phyloP scores from a whole-genome alignment of 306 rosid species.

The Sicyos baderoa region DNA sequence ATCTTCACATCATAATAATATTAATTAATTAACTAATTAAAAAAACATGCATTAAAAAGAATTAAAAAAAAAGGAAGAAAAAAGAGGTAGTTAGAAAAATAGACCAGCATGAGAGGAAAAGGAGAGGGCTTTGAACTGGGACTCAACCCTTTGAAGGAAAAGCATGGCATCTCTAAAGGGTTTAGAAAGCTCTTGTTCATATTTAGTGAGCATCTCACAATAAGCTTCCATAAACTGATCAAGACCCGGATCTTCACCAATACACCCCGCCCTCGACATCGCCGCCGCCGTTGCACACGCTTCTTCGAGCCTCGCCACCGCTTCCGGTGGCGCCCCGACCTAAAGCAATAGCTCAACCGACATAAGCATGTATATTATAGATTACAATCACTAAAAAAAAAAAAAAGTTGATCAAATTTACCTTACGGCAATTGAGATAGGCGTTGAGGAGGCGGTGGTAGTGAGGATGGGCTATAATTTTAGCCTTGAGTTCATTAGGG shows the following conservation, averaged over 20 bases:
- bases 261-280: constrained; percentile 24
- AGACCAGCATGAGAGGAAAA: constrained; percentile 54
- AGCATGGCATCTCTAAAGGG: constrained; percentile 95
- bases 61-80: too few relatives aligned
- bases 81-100: background rate
- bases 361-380: too few relatives aligned
- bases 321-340: constrained; percentile 96
- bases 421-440: constrained; percentile 90
- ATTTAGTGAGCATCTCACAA: constrained; percentile 93
- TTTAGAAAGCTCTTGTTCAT: constrained; percentile 85
- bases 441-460: constrained; percentile 86
- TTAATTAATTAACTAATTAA: too few relatives aligned
- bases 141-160: constrained; percentile 68
- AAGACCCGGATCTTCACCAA: constrained; percentile 91
- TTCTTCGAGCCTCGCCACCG: constrained; percentile 68
- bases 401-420: too few relatives aligned
- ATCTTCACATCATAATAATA: too few relatives aligned
- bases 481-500: constrained; percentile 43
- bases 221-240: constrained; percentile 99
- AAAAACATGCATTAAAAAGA: constrained; percentile 1
- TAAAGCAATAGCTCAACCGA: constrained; percentile 3
- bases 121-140: constrained; percentile 69
- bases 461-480: constrained; percentile 98
- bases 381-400: too few relatives aligned
- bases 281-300: constrained; percentile 56